These are phyloP conservation scores for Neurospora pannonica DNA, from an alignment of 495 filamentous ascomycete species.

Conservation along the genomic window DNA sequence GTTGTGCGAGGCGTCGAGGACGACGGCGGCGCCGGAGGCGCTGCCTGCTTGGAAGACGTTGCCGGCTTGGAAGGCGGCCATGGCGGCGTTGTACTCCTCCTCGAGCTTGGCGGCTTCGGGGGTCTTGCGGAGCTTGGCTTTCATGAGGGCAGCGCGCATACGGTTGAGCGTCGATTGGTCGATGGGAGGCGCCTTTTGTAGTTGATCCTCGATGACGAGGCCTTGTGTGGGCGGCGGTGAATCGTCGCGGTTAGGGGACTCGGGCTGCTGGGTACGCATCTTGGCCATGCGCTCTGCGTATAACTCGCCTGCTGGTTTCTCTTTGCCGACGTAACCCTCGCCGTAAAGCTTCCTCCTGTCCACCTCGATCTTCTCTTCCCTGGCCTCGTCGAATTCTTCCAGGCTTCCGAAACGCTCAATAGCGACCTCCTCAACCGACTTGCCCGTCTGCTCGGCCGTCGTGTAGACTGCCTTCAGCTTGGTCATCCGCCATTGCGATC, in stretches of 20 bases:
- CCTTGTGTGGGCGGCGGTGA: slow-evolving; percentile 31
- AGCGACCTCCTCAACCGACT: slow-evolving; percentile 69
- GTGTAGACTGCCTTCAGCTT: slow-evolving; percentile 82
- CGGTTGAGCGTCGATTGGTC: slow-evolving; percentile 78
- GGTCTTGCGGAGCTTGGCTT: slow-evolving; percentile 72
- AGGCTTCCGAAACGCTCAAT: slow-evolving; percentile 72
- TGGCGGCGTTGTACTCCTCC: slow-evolving; percentile 68
- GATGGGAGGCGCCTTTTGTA: slow-evolving; percentile 38
- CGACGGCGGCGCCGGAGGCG: slow-evolving; percentile 47
- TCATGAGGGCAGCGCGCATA: slow-evolving; percentile 87
- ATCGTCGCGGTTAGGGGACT: background rate
- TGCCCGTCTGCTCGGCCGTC: slow-evolving; percentile 62
- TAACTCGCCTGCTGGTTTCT: slow-evolving; percentile 81
- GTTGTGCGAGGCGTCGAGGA: slow-evolving; percentile 80
- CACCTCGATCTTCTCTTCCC: slow-evolving; percentile 90
- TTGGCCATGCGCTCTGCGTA: slow-evolving; percentile 55
- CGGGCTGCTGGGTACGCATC: slow-evolving; percentile 4
- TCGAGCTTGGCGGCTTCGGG: slow-evolving; percentile 72
- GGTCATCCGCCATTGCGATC: slow-evolving; percentile 91
- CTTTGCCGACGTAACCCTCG: slow-evolving; percentile 73
- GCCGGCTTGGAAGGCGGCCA: slow-evolving; percentile 40
- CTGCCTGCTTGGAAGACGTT: slow-evolving; percentile 28
- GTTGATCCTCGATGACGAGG: slow-evolving; percentile 31
- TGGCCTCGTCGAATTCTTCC: slow-evolving; percentile 79
- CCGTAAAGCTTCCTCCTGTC: slow-evolving; percentile 81